Base-by-base conservation (phyloP, 2,329 filamentous ascomycete species). In the Seiridium cupressi region DNA sequence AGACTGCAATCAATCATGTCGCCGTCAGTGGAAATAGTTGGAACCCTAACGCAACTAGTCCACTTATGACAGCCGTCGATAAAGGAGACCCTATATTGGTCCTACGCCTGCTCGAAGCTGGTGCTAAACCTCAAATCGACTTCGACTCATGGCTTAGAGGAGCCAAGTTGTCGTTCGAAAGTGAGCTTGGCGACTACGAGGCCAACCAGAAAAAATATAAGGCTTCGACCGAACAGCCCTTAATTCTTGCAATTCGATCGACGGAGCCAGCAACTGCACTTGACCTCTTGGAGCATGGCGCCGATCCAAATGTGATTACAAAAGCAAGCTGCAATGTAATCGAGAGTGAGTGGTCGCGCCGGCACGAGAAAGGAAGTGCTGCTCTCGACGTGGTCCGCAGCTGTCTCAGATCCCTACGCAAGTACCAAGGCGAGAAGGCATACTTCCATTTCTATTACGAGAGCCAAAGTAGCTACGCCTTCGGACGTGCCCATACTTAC, bases 1-100 rank as follows among this genome's bases (percentile, higher is more conserved):
- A 85, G 62, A 81, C 84, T 35, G 86, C 89, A 4, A 79, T 93
- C 64, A 89, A 92, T 61, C 86, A 92, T 64, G 66, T 92, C 8
- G 74, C 80, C 0, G 74, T 85, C 3, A 66, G 62, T 3, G 72
- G 73, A 0, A 60, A 60, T 3, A 67, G 60, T 8, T 82, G 73
- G 69, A 70, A 64, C 2, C 66, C 74, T 0, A 59, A 68, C 0
- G 73, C 79, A 0, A 73, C 74, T 9, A 81, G 79, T 1, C 82
- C 86, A 1, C 72, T 94, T 26, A 79, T 84, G 59, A 80, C 77
- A 4, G 89, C 90, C 0, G 80, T 92, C 49, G 68, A 76, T 13
- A 74, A 76, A 2, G 79, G 79, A 7, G 81, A 91, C 62, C 59
- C 76, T 2, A 73, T 80, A 2, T 74, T 87, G 40, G 84, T 84